Conservation (phyloP, 1,139 yeast species). For the Hansenula sp. region DNA sequence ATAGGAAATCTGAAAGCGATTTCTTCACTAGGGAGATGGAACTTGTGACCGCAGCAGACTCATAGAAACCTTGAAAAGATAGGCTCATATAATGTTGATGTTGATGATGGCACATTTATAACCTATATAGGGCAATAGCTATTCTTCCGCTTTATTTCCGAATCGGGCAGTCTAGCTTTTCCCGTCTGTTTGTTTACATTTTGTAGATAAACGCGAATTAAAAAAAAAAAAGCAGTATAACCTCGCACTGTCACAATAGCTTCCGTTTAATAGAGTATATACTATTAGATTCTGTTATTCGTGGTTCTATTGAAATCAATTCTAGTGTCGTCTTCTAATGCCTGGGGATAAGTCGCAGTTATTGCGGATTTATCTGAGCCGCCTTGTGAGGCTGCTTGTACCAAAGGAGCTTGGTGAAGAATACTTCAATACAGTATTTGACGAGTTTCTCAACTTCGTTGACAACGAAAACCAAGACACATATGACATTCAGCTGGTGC, state of each 20-base stretch:
- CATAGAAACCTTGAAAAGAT: too few species aligned
- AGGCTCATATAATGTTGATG: too few species aligned
- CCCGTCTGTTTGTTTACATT: neutral
- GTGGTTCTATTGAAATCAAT: too few species aligned
- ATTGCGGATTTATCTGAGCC: slow-evolving; percentile 28
- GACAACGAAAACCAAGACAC: slow-evolving; percentile 3
- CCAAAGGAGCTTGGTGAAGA: slow-evolving; percentile 40
- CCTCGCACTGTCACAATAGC: too few species aligned
- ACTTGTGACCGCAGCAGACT: slow-evolving; percentile 7
- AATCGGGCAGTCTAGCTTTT: slow-evolving; percentile 5
- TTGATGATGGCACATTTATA: too few species aligned
- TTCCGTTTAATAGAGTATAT: too few species aligned
- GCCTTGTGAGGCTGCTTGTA: slow-evolving; percentile 37
- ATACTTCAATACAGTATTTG: slow-evolving; percentile 31
- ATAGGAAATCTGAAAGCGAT: slow-evolving; percentile 34
- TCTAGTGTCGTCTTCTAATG: neutral
- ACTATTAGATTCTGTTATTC: too few species aligned
- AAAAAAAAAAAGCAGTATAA: neutral
- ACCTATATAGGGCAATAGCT: too few species aligned
- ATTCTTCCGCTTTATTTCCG: slow-evolving; percentile 4
- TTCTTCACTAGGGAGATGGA: slow-evolving; percentile 40
- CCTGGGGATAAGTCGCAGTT: neutral
- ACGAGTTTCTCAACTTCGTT: slow-evolving; percentile 15
- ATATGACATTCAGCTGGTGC: neutral
- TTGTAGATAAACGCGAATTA: neutral